Evolutionary conservation across 75 land plant species (phyloP).

Genomic region (Larix kaempferi): DNA sequence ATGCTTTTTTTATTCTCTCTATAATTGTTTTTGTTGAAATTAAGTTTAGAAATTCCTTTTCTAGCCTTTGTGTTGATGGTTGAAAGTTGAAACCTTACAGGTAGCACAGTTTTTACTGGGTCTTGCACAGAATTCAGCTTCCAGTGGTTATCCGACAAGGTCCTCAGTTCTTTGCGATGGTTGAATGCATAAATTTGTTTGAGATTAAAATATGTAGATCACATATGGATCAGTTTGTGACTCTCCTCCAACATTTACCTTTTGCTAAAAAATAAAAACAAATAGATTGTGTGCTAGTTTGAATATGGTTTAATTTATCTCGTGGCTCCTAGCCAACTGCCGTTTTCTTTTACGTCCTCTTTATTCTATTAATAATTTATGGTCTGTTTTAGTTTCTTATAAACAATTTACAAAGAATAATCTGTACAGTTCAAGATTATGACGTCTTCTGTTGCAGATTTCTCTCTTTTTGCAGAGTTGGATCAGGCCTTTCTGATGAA

Average conservation of each 20-base stretch:
- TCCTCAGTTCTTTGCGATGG: constrained; percentile 8
- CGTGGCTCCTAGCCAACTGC: background rate
- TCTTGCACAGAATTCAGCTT: constrained; percentile 66
- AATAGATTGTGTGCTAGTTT: background rate
- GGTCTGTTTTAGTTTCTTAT: background rate
- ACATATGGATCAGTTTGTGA: background rate
- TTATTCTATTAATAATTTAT: background rate
- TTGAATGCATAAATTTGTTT: background rate
- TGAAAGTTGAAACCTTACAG: constrained; percentile 24
- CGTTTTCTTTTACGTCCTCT: background rate
- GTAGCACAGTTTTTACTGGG: constrained; percentile 92
- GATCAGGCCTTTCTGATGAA: constrained; percentile 91
- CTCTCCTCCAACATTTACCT: background rate
- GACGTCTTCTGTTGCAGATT: constrained; percentile 47
- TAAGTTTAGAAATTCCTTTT: background rate
- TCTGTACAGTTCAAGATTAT: background rate
- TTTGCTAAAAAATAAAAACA: background rate
- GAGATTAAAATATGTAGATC: background rate
- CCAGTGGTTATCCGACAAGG: constrained; percentile 72
- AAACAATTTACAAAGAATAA: background rate
- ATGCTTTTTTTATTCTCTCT: constrained; percentile 4
- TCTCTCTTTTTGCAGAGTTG: constrained; percentile 90
- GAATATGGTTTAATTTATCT: background rate
- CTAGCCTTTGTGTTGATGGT: background rate
- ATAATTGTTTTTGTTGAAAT: constrained; percentile 1